phyloP scores from a whole-genome alignment of 352 stramenopile genomes.

The Blastocystis sp. region DNA sequence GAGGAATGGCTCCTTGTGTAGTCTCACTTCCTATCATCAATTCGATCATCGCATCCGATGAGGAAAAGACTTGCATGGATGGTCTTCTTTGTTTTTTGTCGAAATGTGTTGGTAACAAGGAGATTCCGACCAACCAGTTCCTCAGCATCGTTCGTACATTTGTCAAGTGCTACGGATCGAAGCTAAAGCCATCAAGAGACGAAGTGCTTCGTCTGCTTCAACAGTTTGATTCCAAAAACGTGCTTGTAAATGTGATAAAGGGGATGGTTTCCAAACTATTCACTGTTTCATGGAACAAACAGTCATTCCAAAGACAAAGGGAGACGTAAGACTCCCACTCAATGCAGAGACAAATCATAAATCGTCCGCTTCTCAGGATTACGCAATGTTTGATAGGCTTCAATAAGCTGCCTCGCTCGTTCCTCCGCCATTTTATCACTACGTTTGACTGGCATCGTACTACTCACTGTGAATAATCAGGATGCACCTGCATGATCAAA shows the following conservation, averaged over 20 bases:
- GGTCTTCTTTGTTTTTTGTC: background rate
- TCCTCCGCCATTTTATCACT: slow-evolving; percentile 9
- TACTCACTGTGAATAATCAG: slow-evolving; percentile 27
- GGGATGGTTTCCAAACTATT: background rate
- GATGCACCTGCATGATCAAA: slow-evolving; percentile 59
- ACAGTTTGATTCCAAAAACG: background rate
- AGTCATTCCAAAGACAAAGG: background rate
- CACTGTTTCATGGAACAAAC: background rate
- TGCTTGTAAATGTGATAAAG: background rate
- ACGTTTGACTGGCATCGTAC: background rate
- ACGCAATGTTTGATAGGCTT: slow-evolving; percentile 41
- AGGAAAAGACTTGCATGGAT: background rate
- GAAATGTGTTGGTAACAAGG: background rate
- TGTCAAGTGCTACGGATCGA: background rate
- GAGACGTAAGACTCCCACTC: background rate
- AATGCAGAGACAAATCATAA: slow-evolving; percentile 55
- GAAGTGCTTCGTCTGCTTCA: background rate
- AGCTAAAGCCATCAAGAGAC: background rate
- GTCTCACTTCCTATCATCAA: background rate
- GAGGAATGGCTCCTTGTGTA: background rate
- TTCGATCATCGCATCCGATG: background rate
- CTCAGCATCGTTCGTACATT: background rate
- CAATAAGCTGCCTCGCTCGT: slow-evolving; percentile 7
- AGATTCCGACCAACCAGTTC: background rate
- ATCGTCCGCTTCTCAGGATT: slow-evolving; percentile 37